Evolutionary conservation across 2,329 filamentous ascomycete species (phyloP).

Genomic region (Trichoderma citrinoviride): DNA sequence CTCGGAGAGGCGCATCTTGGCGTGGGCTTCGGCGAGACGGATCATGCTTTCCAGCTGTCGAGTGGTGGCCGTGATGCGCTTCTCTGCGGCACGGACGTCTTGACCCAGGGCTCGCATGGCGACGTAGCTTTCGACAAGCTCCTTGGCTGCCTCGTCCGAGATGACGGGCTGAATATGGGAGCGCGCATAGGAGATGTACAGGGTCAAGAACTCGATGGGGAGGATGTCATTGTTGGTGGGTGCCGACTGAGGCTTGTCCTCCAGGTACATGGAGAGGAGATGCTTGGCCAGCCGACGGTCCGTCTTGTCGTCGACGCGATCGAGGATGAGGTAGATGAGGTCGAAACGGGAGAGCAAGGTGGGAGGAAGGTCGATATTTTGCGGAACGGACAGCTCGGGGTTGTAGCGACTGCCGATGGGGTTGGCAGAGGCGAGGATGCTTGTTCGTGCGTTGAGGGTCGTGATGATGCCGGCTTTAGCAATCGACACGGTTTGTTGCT

Average conservation of each 20-base stretch:
- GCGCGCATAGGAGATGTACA: slow-evolving; percentile 96
- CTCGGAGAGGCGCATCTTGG: slow-evolving; percentile 86
- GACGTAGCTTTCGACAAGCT: slow-evolving; percentile 84
- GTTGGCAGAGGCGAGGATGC: slow-evolving; percentile 94
- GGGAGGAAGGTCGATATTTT: slow-evolving; percentile 96
- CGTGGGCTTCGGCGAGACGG: slow-evolving; percentile 90
- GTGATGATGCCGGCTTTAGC: slow-evolving; percentile 94
- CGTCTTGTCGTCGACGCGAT: slow-evolving; percentile 84
- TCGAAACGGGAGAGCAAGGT: slow-evolving; percentile 95
- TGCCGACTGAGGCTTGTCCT: slow-evolving; percentile 88
- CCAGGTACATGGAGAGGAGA: slow-evolving; percentile 92
- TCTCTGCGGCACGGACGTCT: slow-evolving; percentile 81
- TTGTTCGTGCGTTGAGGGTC: slow-evolving; percentile 91
- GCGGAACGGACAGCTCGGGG: slow-evolving; percentile 88
- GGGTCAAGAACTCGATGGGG: slow-evolving; percentile 90
- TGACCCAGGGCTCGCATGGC: slow-evolving; percentile 93
- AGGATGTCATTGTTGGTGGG: slow-evolving; percentile 71
- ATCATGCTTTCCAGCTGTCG: slow-evolving; percentile 98
- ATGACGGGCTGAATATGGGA: slow-evolving; percentile 80
- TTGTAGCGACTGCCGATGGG: slow-evolving; percentile 98
- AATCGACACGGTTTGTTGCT: slow-evolving; percentile 81
- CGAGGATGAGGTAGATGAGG: slow-evolving; percentile 92
- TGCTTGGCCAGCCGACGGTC: slow-evolving; percentile 90
- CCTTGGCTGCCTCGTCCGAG: slow-evolving; percentile 73
- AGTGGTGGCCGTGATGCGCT: slow-evolving; percentile 96